Percentiles rank a stretch among this genome's conserved stretches.
Conservation (phyloP, 306 rosid genomes). For the Trifolium fragiferum region DNA sequence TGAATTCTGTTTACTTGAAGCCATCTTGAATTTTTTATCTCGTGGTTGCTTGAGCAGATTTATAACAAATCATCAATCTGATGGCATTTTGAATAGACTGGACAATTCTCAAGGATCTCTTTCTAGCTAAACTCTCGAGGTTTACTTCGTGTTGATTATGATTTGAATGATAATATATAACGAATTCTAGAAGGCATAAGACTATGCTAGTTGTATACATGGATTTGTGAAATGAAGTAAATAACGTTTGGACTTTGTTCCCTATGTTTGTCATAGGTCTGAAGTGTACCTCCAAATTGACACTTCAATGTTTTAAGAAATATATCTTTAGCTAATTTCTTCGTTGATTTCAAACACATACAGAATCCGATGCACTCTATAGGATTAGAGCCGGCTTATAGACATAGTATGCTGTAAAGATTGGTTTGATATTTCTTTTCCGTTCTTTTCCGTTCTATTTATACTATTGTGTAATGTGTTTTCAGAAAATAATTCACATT, state of each 20-base stretch:
- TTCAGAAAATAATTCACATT: slow-evolving; percentile 63
- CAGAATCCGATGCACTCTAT: neutral
- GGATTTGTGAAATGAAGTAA: neutral
- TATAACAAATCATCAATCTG: slow-evolving; percentile 51
- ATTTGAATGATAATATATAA: neutral
- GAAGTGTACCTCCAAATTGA: neutral
- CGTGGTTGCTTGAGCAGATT: slow-evolving; percentile 54
- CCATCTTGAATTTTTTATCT: slow-evolving; percentile 29
- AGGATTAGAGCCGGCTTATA: slow-evolving; percentile 23
- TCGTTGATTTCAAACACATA: too few species aligned
- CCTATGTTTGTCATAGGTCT: neutral
- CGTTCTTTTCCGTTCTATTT: neutral
- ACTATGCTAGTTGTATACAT: slow-evolving; percentile 12
- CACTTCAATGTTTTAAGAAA: neutral
- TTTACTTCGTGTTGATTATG: slow-evolving; percentile 37
- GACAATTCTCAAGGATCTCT: slow-evolving; percentile 55
- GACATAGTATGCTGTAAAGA: neutral
- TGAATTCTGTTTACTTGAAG: slow-evolving; percentile 6
- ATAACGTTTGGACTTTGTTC: neutral
- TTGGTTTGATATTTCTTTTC: neutral
- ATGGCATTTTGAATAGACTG: slow-evolving; percentile 49
- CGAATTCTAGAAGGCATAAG: neutral
- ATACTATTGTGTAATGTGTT: slow-evolving; percentile 26
- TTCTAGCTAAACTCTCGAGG: slow-evolving; percentile 55
- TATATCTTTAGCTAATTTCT: neutral